Percentiles rank a stretch among this genome's conserved stretches.
Evolutionary conservation across 352 stramenopile species (phyloP).

Genomic region (Phytopythium oedochilum): DNA sequence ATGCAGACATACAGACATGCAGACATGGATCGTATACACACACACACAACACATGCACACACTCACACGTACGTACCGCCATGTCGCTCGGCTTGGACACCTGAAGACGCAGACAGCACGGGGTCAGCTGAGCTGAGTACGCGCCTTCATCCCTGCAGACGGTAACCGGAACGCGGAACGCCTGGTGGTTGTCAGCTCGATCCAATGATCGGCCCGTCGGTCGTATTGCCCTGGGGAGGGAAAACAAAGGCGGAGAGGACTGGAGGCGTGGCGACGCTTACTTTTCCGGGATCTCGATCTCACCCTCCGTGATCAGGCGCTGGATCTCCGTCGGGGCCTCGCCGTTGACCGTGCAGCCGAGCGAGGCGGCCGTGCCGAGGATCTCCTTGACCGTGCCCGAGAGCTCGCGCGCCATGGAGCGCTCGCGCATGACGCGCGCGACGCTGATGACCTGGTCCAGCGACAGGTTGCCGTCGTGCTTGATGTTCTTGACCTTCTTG

Average conservation of each 20-base stretch:
- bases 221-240: conserved; percentile 26
- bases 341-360: conserved; percentile 99
- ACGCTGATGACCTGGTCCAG: conserved; percentile 99
- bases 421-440: conserved; percentile 96
- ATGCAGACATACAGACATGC: conserved; percentile 5
- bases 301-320: conserved; percentile 93
- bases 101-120: not conserved
- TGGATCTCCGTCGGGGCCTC: conserved; percentile 97
- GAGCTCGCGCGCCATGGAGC: conserved; percentile 96
- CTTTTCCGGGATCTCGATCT: conserved; percentile 97
- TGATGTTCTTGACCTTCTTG: conserved; percentile 99
- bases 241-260: too few relatives aligned
- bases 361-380: conserved; percentile 97
- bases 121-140: conserved; percentile 4
- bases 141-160: conserved; percentile 1
- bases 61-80: too few relatives aligned
- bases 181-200: conserved; percentile 18
- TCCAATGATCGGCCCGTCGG: conserved; percentile 24
- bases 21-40: too few relatives aligned
- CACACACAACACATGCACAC: conserved; percentile 14
- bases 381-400: conserved; percentile 99
- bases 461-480: conserved; percentile 99
- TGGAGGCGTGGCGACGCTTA: too few relatives aligned
- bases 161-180: conserved; percentile 1
- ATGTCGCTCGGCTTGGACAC: too few relatives aligned